These are phyloP conservation scores for Russula dissimulans DNA, from an alignment of 768 basidiomycete genomes.

Conservation along the genomic window DNA sequence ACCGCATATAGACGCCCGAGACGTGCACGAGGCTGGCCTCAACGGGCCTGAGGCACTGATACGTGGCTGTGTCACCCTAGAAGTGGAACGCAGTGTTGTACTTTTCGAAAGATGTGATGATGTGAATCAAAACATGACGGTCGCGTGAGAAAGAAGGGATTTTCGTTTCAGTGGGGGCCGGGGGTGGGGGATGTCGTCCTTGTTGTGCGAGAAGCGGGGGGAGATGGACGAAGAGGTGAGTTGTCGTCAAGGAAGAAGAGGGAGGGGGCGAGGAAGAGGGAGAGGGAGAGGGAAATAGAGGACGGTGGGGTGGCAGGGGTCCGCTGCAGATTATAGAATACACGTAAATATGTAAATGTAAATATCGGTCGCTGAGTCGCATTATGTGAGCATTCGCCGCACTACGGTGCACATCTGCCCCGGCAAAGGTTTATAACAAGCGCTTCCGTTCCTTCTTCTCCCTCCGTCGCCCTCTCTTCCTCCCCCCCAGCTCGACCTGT, in stretches of 20 bases:
- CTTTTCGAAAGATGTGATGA: not conserved
- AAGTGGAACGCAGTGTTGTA: not conserved
- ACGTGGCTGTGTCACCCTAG: constrained; percentile 17
- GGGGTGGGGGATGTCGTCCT: not conserved
- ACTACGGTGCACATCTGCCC: constrained; percentile 13
- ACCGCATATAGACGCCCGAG: constrained; percentile 1
- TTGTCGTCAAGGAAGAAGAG: not conserved
- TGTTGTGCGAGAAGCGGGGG: too few relatives aligned
- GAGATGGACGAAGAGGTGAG: not conserved
- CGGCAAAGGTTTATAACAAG: constrained; percentile 18
- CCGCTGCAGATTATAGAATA: not conserved
- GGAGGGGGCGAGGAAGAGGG: not conserved
- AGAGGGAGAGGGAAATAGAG: not conserved
- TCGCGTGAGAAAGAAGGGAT: not conserved
- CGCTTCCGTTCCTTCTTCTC: constrained; percentile 17
- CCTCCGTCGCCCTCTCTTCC: constrained; percentile 21
- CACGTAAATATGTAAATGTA: constrained; percentile 14
- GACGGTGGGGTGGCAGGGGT: constrained; percentile 9
- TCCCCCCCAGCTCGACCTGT: constrained; percentile 14
- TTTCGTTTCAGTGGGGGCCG: not conserved
- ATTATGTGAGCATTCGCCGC: constrained; percentile 19
- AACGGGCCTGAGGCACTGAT: constrained; percentile 15
- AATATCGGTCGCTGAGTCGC: not conserved
- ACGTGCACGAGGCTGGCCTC: constrained; percentile 11
- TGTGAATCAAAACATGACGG: not conserved